phyloP scores from a whole-genome alignment of 768 basidiomycete species.

The Psilocybe cubensis region DNA sequence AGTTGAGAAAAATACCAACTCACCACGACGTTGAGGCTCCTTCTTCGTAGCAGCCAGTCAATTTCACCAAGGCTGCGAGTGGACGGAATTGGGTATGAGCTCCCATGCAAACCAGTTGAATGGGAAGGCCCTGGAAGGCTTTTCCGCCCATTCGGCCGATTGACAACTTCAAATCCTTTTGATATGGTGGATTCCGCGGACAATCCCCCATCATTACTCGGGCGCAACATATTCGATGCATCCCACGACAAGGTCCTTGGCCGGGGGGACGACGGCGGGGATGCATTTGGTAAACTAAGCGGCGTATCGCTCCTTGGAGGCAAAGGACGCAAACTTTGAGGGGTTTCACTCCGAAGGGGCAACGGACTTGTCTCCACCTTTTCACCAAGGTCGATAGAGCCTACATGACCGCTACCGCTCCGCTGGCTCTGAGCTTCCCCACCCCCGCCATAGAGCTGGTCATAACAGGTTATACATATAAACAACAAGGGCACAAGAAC shows the following conservation, averaged over 20 bases:
- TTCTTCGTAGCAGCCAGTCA: slow-evolving; percentile 78
- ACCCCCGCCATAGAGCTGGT: not conserved
- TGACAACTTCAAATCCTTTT: slow-evolving; percentile 55
- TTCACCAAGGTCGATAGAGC: slow-evolving; percentile 31
- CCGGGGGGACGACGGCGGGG: slow-evolving; percentile 46
- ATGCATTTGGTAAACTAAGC: slow-evolving; percentile 37
- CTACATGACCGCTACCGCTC: slow-evolving; percentile 17
- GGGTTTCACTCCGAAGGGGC: slow-evolving; percentile 32
- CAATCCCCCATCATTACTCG: slow-evolving; percentile 46
- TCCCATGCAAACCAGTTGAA: slow-evolving; percentile 23
- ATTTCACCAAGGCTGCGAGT: slow-evolving; percentile 68
- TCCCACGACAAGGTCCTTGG: slow-evolving; percentile 56
- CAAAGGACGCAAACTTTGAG: slow-evolving; percentile 33
- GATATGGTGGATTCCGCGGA: slow-evolving; percentile 50
- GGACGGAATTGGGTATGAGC: slow-evolving; percentile 33
- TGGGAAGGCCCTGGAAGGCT: slow-evolving; percentile 33
- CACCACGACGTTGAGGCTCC: slow-evolving; percentile 74
- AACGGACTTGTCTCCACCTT: slow-evolving; percentile 32
- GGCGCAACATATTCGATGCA: slow-evolving; percentile 42
- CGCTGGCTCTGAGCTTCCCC: slow-evolving; percentile 13
- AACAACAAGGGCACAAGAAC: slow-evolving; percentile 47
- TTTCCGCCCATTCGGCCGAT: slow-evolving; percentile 44
- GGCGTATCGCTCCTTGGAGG: slow-evolving; percentile 34
- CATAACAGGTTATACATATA: slow-evolving; percentile 22
- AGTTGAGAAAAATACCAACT: slow-evolving; percentile 26